phyloP scores from a whole-genome alignment of 2,329 filamentous ascomycete genomes.

The Aspergillus sp. region DNA sequence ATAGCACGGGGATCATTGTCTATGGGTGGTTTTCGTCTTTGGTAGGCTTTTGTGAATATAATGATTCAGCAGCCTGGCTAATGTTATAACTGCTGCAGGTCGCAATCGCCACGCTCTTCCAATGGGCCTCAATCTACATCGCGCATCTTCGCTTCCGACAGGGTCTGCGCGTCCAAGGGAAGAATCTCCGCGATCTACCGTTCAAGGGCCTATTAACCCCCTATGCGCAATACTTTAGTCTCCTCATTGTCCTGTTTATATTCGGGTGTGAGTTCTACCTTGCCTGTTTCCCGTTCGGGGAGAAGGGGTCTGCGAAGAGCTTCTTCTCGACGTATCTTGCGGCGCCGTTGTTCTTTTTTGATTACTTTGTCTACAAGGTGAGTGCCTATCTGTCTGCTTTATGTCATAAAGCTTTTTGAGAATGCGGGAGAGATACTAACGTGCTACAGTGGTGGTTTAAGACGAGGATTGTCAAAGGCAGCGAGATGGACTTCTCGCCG shows the following conservation, averaged over 20 bases:
- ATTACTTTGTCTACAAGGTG: constrained; percentile 30
- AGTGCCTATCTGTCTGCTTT: neutral
- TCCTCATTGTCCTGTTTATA: constrained; percentile 29
- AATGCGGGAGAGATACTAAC: no score
- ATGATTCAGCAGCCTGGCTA: no score
- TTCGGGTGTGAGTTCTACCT: constrained; percentile 35
- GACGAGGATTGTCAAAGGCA: constrained; percentile 23
- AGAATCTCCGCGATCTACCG: constrained; percentile 23
- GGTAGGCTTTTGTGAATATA: constrained; percentile 10
- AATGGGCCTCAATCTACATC: constrained; percentile 28
- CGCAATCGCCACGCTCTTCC: constrained; percentile 31
- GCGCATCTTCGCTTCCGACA: constrained; percentile 29
- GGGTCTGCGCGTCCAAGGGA: constrained; percentile 28
- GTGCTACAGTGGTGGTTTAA: constrained; percentile 15
- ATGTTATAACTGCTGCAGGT: constrained; percentile 14
- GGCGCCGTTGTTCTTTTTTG: constrained; percentile 31
- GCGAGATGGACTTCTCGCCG: constrained; percentile 24
- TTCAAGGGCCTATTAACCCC: constrained; percentile 27
- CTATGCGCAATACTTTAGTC: constrained; percentile 25
- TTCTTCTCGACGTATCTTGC: constrained; percentile 36
- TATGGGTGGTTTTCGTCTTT: constrained; percentile 36
- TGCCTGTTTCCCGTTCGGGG: constrained; percentile 30
- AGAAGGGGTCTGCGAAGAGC: constrained; percentile 27
- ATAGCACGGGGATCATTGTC: constrained; percentile 25
- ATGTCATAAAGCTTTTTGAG: no score